phyloP scores from a whole-genome alignment of 352 stramenopile genomes.

The Phytophthora pluvialis region DNA sequence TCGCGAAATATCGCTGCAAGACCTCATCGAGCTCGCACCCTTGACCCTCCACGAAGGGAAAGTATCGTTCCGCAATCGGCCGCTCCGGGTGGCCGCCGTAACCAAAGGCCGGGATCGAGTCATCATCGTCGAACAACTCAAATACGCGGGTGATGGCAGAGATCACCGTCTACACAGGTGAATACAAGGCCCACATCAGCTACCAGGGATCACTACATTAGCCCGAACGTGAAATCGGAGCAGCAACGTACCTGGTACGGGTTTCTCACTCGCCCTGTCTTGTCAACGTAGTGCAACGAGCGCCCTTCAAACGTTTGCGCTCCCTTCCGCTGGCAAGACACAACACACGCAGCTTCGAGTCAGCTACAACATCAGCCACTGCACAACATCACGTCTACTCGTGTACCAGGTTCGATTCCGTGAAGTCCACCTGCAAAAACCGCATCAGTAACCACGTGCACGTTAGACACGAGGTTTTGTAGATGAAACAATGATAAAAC shows the following conservation, averaged over 20 bases:
- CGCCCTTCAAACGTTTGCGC: constrained; percentile 68
- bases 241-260: constrained; percentile 56
- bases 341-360: constrained; percentile 4
- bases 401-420: constrained; percentile 69
- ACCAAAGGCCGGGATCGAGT: constrained; percentile 75
- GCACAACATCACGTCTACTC: not conserved
- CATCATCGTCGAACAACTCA: constrained; percentile 79
- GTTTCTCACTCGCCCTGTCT: constrained; percentile 54
- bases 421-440: constrained; percentile 52
- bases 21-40: constrained; percentile 64
- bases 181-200: not conserved
- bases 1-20: constrained; percentile 65
- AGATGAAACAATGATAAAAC: no score
- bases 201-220: not conserved
- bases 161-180: constrained; percentile 61
- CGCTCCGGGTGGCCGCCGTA: constrained; percentile 58
- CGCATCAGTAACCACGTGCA: not conserved
- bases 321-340: constrained; percentile 57
- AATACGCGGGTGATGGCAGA: constrained; percentile 77
- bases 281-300: constrained; percentile 74
- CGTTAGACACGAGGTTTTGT: not conserved
- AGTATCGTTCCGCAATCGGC: constrained; percentile 42
- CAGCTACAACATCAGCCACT: constrained; percentile 1
- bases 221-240: not conserved
- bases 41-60: constrained; percentile 50